Evolutionary conservation across 345 rosid genomes (phyloP), one percentile per base, ranked within the genome.

Genomic region (Eucalyptus paniculata): DNA sequence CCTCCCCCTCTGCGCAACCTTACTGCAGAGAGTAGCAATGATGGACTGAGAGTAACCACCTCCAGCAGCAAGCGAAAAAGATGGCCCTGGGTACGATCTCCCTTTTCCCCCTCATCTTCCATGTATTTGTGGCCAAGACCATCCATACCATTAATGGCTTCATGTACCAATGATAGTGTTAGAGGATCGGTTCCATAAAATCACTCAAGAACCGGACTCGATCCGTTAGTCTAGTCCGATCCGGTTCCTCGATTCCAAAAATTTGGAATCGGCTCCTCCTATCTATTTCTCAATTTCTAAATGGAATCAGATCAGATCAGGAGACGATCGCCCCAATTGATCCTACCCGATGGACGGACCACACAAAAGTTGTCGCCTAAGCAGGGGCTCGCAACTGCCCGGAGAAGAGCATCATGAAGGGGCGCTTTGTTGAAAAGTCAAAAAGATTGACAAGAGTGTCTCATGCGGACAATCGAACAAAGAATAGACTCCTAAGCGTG

Each of bases 201-300:
- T 5, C 0, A 0, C 2, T 53, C 24, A 0, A 0, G 24, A 53
- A 53, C 2, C 2, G 4, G 5, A 53, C 24, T 1, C 10, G 5
- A 19, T 34, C 4, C 10, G 0, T 2, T 0, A 0, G 4, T 1
- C 4, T 2, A 53, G 1, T 53, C 56, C 4, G 0, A 1, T 7
- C 9, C 2, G 0, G 1, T 53, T 53, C 10, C 10, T 19, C 0
- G 0, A 53, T 53, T 53, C 24, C 2, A 4, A 53, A 53, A 19
- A 0, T 53, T 53, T 0, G 0, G 26, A 53, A 53, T 2, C 11
- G 0, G 4, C 8, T 53, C 11, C 26, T 53, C 54, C 54, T 0
- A 50, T 6, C 1, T 7, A 50, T 6, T 2, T 17, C 1, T 53
- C 5, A 53, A 0, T 53, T 19, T 53, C 4, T 8, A 53, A 19